A percentile compares a stretch with the other conserved stretches of the same genome.
Conservation (phyloP, 495 filamentous ascomycete species). For the Aspergillus homomorphus region DNA sequence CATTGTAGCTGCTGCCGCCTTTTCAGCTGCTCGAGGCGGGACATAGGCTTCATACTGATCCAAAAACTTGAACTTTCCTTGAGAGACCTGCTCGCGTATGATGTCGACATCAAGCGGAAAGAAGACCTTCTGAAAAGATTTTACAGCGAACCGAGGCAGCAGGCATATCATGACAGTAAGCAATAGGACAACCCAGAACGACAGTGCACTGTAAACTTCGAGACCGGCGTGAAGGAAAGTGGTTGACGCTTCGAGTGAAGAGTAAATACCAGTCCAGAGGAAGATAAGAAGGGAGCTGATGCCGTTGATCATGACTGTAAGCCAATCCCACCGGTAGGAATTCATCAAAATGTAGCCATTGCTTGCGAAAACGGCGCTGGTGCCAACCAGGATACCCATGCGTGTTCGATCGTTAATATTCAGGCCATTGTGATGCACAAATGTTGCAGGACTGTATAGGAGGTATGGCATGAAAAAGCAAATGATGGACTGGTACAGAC, state of each 20-base stretch:
- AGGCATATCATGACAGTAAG: conserved; percentile 75
- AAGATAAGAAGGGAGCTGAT: conserved; percentile 86
- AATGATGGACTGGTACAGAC: conserved; percentile 89
- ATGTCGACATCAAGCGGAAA: conserved; percentile 93
- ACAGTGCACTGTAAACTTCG: conserved; percentile 73
- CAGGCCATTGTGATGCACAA: conserved; percentile 64
- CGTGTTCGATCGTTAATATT: conserved; percentile 71
- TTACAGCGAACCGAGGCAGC: conserved; percentile 79
- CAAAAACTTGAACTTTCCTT: conserved; percentile 74
- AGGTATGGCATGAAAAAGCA: conserved; percentile 91
- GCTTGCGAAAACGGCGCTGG: conserved; percentile 73
- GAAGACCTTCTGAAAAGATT: conserved; percentile 87
- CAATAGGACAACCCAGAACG: conserved; percentile 82
- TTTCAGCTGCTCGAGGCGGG: conserved; percentile 28
- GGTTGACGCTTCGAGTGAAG: conserved; percentile 59
- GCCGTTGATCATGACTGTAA: conserved; percentile 73
- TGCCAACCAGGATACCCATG: conserved; percentile 79
- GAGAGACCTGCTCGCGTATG: conserved; percentile 83
- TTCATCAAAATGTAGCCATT: conserved; percentile 95
- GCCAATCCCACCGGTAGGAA: conserved; percentile 96
- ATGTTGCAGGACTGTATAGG: conserved; percentile 64
- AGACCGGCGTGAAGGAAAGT: conserved; percentile 75
- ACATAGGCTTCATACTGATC: conserved; percentile 50
- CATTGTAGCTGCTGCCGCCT: conserved; percentile 15
- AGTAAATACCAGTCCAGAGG: conserved; percentile 96